Conservation (phyloP, 2,329 filamentous ascomycete species). For the Acarospora socialis region DNA sequence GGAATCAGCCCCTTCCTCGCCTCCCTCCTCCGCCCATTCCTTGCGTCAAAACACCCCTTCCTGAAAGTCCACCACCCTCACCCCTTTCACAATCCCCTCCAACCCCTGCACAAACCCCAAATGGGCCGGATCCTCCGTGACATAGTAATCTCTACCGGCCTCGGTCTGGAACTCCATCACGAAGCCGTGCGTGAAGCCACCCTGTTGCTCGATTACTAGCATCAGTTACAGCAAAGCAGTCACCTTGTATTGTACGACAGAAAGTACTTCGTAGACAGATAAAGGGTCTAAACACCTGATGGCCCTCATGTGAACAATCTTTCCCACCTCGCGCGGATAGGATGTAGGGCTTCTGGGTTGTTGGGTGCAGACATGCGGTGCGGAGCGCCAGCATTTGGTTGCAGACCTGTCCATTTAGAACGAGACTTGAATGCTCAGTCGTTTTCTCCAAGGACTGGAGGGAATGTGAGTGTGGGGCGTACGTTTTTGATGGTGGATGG, state of each 20-base stretch:
- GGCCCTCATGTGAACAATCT: conserved; percentile 48
- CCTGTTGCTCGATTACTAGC: too few relatives aligned
- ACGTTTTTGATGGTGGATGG: neutral
- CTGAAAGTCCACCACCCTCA: conserved; percentile 33
- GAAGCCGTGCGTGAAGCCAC: conserved; percentile 34
- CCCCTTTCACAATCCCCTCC: conserved; percentile 24
- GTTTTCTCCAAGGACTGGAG: conserved; percentile 1
- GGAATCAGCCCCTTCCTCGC: too few relatives aligned
- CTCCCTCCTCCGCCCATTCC: too few relatives aligned
- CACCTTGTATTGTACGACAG: too few relatives aligned
- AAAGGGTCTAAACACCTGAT: conserved; percentile 35
- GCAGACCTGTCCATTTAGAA: conserved; percentile 32
- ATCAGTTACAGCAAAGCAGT: too few relatives aligned
- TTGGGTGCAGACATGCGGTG: conserved; percentile 45
- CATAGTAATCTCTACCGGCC: conserved; percentile 35
- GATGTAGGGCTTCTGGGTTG: conserved; percentile 46
- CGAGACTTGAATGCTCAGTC: conserved; percentile 2
- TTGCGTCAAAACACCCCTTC: conserved; percentile 27
- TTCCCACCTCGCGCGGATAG: conserved; percentile 42
- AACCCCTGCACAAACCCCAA: conserved; percentile 30
- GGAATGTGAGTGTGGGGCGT: neutral
- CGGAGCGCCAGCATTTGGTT: conserved; percentile 42
- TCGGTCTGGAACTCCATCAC: conserved; percentile 34
- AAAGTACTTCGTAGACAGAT: too few relatives aligned
- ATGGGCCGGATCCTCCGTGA: conserved; percentile 34